Conservation (phyloP, 192 early-diverging fungal genomes). For the Coemansia sp. region DNA sequence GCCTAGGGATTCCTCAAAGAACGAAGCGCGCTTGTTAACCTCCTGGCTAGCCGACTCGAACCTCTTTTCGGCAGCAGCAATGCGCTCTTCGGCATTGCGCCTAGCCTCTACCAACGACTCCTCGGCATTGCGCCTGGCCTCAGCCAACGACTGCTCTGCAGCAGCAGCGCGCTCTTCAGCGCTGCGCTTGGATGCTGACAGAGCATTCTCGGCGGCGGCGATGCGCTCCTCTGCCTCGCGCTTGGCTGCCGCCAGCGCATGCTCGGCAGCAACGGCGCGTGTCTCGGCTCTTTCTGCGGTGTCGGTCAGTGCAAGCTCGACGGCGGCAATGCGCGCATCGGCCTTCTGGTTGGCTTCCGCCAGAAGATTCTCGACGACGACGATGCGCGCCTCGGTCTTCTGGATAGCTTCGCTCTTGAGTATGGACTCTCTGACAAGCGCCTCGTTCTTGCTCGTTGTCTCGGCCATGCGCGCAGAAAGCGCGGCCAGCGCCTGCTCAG, state of each 20-base stretch:
- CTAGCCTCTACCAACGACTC: not conserved
- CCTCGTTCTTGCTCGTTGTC: not conserved
- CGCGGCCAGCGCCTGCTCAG: conserved; percentile 13
- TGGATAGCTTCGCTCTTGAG: not conserved
- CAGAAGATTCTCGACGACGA: not conserved
- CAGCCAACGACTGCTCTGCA: not conserved
- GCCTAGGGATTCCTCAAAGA: not conserved
- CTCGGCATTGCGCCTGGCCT: not conserved
- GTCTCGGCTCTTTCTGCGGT: not conserved
- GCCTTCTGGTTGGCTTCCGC: not conserved
- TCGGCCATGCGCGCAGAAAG: not conserved
- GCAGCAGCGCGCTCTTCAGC: not conserved
- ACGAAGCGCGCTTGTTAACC: too few species aligned
- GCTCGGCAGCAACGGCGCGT: conserved; percentile 15
- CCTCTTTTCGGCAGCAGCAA: too few species aligned
- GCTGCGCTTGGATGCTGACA: not conserved
- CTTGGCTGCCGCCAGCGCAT: conserved; percentile 23
- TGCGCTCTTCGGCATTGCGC: too few species aligned
- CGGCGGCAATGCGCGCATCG: not conserved
- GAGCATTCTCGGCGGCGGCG: not conserved
- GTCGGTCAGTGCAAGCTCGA: not conserved
- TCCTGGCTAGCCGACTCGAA: too few species aligned
- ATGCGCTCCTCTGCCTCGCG: conserved; percentile 8
- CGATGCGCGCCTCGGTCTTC: conserved; percentile 4
- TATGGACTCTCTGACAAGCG: not conserved